Evolutionary conservation across 495 filamentous ascomycete genomes (phyloP), one percentile per base, ranked within the genome.

Genomic region (Zalerion maritima): DNA sequence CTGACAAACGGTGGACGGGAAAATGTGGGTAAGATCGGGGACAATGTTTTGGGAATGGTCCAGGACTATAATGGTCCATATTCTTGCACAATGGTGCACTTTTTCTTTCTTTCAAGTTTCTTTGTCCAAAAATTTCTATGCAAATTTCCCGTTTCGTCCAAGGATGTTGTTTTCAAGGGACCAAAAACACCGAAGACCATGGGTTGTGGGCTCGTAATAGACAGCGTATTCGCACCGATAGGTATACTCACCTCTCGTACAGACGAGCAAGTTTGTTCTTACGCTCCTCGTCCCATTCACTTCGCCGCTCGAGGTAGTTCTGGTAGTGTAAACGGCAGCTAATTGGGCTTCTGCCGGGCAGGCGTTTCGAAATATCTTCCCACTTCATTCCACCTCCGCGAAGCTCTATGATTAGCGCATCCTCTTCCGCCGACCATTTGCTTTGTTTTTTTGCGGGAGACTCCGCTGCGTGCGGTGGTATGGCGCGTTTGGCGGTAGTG

Each of bases 291-390:
- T 92, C 82, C 89, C 89, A 97, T 41, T 91, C 80, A 37, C 75
- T 75, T 32, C 81, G 58, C 43, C 81, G 68, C 52, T 97, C 91
- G 28, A 94, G 64, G 49, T 96, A 97, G 47, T 97, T 97, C 39
- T 97, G 89, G 54, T 94, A 97, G 41, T 93, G 85, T 24, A 97
- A 64, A 14, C 89, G 74, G 53, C 89, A 97, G 34, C 81, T 85
- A 42, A 94, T 93, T 23, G 82, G 73, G 54, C 81, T 93, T 36
- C 89, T 74, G 32, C 87, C 89, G 1, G 86, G 84, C 14, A 96
- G 62, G 11, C 73, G 69, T 57, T 81, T 82, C 32, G 80, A 85
- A 47, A 97, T 94, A 54, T 97, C 91, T 39, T 94, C 89, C 89
- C 89, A 97, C 44, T 94, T 96, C 78, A 91, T 89, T 6, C 82